Conservation (phyloP, 192 early-diverging fungal species). For the Linnemannia zychae region DNA sequence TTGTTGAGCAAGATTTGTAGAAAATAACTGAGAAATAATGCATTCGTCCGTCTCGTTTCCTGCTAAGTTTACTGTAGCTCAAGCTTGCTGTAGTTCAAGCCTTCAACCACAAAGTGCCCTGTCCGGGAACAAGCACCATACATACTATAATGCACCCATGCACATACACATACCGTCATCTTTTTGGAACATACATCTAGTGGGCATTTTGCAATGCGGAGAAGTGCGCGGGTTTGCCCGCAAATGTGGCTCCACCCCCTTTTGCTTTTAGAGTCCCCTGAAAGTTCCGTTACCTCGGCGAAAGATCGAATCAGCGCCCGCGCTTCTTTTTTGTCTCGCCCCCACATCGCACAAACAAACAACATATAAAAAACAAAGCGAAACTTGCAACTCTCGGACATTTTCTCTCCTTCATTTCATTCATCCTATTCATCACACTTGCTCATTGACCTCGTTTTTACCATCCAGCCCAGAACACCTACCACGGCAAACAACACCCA, state of each 20-base stretch:
- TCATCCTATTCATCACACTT: background rate
- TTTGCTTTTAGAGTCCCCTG: background rate
- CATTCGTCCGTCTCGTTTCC: no score
- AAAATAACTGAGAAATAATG: background rate
- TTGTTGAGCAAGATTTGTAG: conserved; percentile 13
- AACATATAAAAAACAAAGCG: background rate
- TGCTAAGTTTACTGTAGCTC: no score
- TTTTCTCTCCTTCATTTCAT: background rate
- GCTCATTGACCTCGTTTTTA: background rate
- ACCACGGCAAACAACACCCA: background rate
- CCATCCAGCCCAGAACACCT: background rate
- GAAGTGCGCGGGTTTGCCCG: background rate
- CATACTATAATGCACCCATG: no score
- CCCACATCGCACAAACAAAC: background rate
- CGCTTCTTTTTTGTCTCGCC: background rate
- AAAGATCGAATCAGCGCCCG: background rate
- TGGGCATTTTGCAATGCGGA: background rate
- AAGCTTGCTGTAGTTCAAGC: no score
- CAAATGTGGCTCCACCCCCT: background rate
- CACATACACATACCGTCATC: no score
- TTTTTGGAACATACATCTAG: no score
- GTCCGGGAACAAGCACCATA: background rate
- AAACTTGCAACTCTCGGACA: background rate
- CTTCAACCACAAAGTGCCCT: no score
- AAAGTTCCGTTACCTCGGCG: background rate